These are phyloP conservation scores for Dichotomopilus funicola DNA, from an alignment of 2,329 filamentous ascomycete genomes.

Conservation along the genomic window DNA sequence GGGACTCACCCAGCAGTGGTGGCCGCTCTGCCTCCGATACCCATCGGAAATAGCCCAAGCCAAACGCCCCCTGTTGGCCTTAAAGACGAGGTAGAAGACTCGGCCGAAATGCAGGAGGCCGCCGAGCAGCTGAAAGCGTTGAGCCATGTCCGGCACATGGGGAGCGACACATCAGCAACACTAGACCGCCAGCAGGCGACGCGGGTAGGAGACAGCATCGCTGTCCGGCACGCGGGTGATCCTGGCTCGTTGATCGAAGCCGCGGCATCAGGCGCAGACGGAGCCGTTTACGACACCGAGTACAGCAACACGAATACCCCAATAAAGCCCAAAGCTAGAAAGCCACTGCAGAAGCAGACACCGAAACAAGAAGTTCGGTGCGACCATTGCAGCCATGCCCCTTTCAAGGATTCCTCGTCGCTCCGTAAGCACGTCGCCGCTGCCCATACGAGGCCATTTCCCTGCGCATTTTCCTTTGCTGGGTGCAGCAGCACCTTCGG, in stretches of 20 bases:
- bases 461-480: constrained; percentile 79
- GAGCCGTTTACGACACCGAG: constrained; percentile 30
- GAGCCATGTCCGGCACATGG: constrained; percentile 54
- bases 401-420: constrained; percentile 61
- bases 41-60: constrained; percentile 16
- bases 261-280: constrained; percentile 37
- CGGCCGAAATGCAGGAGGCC: constrained; percentile 63
- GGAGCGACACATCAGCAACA: constrained; percentile 35
- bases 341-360: constrained; percentile 41
- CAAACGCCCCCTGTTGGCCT: constrained; percentile 31
- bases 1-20: constrained; percentile 10
- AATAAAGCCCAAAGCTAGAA: constrained; percentile 37
- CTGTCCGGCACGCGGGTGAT: constrained; percentile 32
- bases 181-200: constrained; percentile 28
- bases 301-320: constrained; percentile 26
- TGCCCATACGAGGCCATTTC: constrained; percentile 67
- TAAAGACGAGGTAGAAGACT: constrained; percentile 52
- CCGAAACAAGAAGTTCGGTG: constrained; percentile 57
- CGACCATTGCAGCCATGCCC: constrained; percentile 54
- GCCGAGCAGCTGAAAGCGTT: constrained; percentile 61
- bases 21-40: constrained; percentile 7
- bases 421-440: constrained; percentile 61
- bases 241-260: constrained; percentile 37
- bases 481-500: constrained; percentile 78
- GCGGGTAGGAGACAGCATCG: constrained; percentile 25